Evolutionary conservation across 2,329 filamentous ascomycete species (phyloP).

Genomic region (Aspergillus sp.): DNA sequence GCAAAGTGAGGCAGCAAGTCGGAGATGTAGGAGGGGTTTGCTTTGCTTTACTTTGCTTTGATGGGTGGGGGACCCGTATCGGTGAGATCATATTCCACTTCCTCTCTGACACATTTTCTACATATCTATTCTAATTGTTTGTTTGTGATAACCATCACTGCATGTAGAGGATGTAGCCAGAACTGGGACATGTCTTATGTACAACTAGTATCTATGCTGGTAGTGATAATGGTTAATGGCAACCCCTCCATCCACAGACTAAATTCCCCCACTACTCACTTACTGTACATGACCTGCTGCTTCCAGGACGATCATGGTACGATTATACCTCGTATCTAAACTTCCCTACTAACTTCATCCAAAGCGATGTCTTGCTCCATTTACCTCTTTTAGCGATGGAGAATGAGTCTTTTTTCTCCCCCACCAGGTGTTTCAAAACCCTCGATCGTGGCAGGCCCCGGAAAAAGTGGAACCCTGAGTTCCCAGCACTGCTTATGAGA

Average conservation of each 20-base stretch:
- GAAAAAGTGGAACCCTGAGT: not conserved
- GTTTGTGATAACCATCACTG: too few relatives aligned
- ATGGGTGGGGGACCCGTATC: too few relatives aligned
- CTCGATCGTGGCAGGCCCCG: not conserved
- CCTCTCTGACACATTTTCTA: too few relatives aligned
- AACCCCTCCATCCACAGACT: too few relatives aligned
- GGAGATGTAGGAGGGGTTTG: not conserved
- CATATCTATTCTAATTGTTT: too few relatives aligned
- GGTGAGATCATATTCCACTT: too few relatives aligned
- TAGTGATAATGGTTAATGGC: too few relatives aligned
- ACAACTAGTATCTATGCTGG: too few relatives aligned
- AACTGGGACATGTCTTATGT: too few relatives aligned
- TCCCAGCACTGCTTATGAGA: not conserved
- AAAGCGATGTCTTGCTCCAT: not conserved
- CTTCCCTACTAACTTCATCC: not conserved
- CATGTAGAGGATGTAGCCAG: too few relatives aligned
- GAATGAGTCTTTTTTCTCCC: not conserved
- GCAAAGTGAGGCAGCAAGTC: conserved; percentile 1
- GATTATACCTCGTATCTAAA: not conserved
- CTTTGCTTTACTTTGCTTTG: too few relatives aligned
- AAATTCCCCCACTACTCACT: too few relatives aligned
- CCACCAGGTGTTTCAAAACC: not conserved
- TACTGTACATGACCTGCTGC: not conserved
- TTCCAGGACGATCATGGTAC: not conserved
- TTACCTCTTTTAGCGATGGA: not conserved